A percentile compares a stretch with the other conserved stretches of the same genome.
Evolutionary conservation across 768 basidiomycete species (phyloP).

Genomic region (Cystofilobasidium macerans): DNA sequence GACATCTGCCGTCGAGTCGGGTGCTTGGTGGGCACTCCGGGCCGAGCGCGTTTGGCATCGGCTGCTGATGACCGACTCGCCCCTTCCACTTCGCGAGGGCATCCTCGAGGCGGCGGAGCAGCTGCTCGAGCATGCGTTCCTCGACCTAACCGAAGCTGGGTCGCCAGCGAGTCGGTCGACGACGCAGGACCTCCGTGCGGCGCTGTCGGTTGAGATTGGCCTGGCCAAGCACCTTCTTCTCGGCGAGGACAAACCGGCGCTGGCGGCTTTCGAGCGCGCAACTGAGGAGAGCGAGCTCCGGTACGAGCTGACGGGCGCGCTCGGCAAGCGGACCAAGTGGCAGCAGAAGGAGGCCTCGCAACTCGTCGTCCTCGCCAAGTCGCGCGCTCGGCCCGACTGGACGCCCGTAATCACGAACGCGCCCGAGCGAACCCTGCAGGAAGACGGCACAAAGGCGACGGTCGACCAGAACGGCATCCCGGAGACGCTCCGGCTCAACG

Average conservation of each 20-base stretch:
- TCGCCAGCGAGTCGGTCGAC: constrained; percentile 40
- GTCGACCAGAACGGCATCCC: constrained; percentile 43
- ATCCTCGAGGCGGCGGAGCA: constrained; percentile 35
- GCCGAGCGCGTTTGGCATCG: constrained; percentile 29
- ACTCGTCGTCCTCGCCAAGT: constrained; percentile 86
- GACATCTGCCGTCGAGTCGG: constrained; percentile 41
- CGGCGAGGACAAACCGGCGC: constrained; percentile 56
- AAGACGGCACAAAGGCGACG: constrained; percentile 17
- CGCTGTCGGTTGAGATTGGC: constrained; percentile 63
- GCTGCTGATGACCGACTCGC: constrained; percentile 5
- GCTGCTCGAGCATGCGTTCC: constrained; percentile 7
- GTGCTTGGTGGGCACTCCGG: constrained; percentile 77
- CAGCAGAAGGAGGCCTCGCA: constrained; percentile 76
- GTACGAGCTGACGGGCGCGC: constrained; percentile 83
- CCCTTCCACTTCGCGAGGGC: constrained; percentile 39
- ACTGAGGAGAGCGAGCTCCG: constrained; percentile 61
- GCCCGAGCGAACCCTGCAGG: constrained; percentile 14
- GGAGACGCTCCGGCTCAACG: constrained; percentile 73
- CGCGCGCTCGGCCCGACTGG: constrained; percentile 45
- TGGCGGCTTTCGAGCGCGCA: constrained; percentile 64
- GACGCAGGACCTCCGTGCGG: constrained; percentile 50
- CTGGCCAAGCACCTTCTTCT: constrained; percentile 60
- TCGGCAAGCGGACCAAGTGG: constrained; percentile 89
- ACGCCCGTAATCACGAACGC: constrained; percentile 29
- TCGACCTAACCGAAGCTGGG: not conserved